Evolutionary conservation across 768 basidiomycete species (phyloP).

Genomic region (Leccinum longicurvipes): DNA sequence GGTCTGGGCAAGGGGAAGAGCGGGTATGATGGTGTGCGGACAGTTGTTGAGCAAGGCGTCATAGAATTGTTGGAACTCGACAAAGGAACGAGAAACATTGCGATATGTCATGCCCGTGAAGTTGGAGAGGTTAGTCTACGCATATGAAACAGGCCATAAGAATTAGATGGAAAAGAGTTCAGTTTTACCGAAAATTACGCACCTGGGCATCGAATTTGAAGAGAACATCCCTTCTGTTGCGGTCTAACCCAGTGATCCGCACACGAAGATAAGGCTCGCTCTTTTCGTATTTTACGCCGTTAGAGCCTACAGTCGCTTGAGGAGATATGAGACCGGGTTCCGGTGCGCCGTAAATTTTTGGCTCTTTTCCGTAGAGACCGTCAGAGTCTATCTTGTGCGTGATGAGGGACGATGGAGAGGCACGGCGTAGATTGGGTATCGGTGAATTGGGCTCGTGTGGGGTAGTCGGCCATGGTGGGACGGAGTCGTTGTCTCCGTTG

Average conservation of each 20-base stretch:
- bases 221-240: conserved; percentile 92
- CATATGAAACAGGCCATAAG: not conserved
- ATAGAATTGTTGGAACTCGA: conserved; percentile 93
- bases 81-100: conserved; percentile 91
- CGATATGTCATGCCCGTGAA: conserved; percentile 87
- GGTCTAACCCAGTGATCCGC: conserved; percentile 85
- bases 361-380: conserved; percentile 72
- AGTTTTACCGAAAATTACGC: conserved; percentile 6
- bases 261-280: conserved; percentile 84
- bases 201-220: conserved; percentile 96
- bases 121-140: conserved; percentile 88
- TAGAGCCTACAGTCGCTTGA: conserved; percentile 55
- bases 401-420: conserved; percentile 48
- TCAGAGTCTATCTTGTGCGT: conserved; percentile 50
- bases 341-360: conserved; percentile 85
- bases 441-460: conserved; percentile 70
- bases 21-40: conserved; percentile 95
- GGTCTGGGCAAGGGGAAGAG: conserved; percentile 92
- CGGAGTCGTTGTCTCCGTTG: conserved; percentile 42
- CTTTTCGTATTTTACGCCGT: conserved; percentile 72
- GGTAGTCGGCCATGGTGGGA: conserved; percentile 77
- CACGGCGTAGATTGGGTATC: conserved; percentile 67
- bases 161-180: not conserved
- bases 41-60: conserved; percentile 86
- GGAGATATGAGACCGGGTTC: conserved; percentile 83